Percentiles rank a stretch among this genome's conserved stretches.
These are phyloP conservation scores for Pythium folliculosum DNA, from an alignment of 352 stramenopile species.

Conservation along the genomic window DNA sequence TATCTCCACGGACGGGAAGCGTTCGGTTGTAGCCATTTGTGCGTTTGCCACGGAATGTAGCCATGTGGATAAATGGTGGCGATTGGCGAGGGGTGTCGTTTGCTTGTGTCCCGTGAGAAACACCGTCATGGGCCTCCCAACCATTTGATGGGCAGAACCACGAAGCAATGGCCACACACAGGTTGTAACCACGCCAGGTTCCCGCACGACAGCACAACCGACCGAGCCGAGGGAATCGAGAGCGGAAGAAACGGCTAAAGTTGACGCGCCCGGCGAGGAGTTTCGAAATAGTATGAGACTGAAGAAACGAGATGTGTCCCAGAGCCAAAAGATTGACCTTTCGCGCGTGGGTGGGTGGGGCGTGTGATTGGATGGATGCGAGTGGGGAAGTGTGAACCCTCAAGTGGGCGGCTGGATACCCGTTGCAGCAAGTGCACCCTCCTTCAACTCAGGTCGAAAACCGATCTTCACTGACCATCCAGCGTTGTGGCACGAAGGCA, in stretches of 20 bases:
- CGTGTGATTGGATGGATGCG: too few relatives aligned
- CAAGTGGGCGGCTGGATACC: not conserved
- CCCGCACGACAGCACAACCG: slow-evolving; percentile 7
- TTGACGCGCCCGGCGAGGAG: not conserved
- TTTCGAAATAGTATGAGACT: too few relatives aligned
- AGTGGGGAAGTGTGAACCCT: slow-evolving; percentile 1
- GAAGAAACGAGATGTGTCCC: too few relatives aligned
- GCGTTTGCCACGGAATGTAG: slow-evolving; percentile 9
- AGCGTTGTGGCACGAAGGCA: too few relatives aligned
- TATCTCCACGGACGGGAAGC: not conserved
- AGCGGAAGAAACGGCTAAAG: not conserved
- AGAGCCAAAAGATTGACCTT: not conserved
- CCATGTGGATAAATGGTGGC: slow-evolving; percentile 10
- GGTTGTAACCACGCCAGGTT: not conserved
- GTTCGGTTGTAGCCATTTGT: not conserved
- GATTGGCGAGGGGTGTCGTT: slow-evolving; percentile 4
- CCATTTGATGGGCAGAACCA: slow-evolving; percentile 7
- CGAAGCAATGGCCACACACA: not conserved
- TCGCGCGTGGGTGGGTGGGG: not conserved
- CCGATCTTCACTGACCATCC: slow-evolving; percentile 4
- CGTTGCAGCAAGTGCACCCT: not conserved
- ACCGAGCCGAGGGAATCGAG: not conserved
- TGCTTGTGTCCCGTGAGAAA: slow-evolving; percentile 10
- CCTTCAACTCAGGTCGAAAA: not conserved
- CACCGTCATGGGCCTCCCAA: not conserved